Conservation (phyloP, 139 green algal genomes). For the Ulvella scutata region DNA sequence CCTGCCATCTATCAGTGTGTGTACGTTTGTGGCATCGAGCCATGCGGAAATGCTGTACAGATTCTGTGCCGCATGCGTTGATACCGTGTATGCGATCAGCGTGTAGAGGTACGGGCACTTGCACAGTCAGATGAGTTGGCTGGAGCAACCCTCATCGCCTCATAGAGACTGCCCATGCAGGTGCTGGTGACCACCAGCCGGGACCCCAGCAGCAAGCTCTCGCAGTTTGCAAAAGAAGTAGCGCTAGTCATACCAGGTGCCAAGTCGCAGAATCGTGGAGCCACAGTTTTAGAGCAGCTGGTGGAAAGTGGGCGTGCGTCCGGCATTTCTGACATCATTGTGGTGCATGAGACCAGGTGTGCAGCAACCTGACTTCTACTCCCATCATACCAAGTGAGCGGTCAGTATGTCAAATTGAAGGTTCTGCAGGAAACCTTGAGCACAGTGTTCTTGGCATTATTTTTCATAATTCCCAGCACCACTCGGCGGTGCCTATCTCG, state of each 20-base stretch:
- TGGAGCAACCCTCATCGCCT: neutral
- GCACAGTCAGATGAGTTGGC: too few relatives aligned
- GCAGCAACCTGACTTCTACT: too few relatives aligned
- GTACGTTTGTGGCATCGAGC: neutral
- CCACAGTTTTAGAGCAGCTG: constrained; percentile 33
- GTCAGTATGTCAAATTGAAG: too few relatives aligned
- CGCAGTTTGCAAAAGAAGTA: constrained; percentile 78
- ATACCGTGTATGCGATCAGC: too few relatives aligned
- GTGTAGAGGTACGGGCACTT: neutral
- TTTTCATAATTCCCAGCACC: too few relatives aligned
- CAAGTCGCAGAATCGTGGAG: neutral
- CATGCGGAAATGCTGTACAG: too few relatives aligned
- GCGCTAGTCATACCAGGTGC: neutral
- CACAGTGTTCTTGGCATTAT: too few relatives aligned
- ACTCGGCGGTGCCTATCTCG: too few relatives aligned
- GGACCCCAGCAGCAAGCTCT: constrained; percentile 74
- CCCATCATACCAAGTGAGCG: too few relatives aligned
- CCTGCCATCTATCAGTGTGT: neutral
- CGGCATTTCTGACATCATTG: constrained; percentile 90
- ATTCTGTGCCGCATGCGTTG: too few relatives aligned
- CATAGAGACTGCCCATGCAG: neutral
- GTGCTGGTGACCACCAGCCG: constrained; percentile 85
- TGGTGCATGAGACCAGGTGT: constrained; percentile 92
- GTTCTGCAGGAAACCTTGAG: too few relatives aligned
- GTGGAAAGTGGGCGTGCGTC: constrained; percentile 73